Evolutionary conservation across 176 grass and related monocot species (phyloP).

Genomic region (Melocanna baccifera): DNA sequence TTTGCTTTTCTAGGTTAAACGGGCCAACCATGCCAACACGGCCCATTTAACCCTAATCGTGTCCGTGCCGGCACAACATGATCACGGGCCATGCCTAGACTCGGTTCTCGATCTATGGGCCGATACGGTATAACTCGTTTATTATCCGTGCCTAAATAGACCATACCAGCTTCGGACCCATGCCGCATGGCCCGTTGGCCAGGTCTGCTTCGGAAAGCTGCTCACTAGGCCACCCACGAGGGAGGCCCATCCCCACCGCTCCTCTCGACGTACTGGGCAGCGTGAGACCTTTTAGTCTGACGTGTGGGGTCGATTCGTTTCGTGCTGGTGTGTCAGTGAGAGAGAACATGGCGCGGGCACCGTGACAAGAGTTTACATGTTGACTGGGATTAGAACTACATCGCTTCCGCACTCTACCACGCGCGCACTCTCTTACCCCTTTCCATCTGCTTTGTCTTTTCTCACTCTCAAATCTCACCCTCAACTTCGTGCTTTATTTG

Average conservation of each 20-base stretch:
- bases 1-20: too few relatives aligned
- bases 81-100: too few relatives aligned
- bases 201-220: neutral
- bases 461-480: neutral
- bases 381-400: neutral
- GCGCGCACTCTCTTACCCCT: neutral
- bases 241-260: neutral
- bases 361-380: neutral
- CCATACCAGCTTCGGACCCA: too few relatives aligned
- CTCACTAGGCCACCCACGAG: neutral
- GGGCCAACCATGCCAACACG: too few relatives aligned
- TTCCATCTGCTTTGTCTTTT: neutral
- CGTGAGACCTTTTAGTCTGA: accelerated
- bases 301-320: neutral
- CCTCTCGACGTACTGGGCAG: neutral
- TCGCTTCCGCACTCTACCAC: neutral
- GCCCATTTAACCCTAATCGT: too few relatives aligned
- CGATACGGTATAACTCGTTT: too few relatives aligned
- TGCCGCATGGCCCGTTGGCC: too few relatives aligned
- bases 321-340: neutral
- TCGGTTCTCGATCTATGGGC: too few relatives aligned
- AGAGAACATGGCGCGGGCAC: accelerated
- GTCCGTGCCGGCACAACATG: too few relatives aligned
- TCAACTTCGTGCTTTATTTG: too few relatives aligned
- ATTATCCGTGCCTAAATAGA: too few relatives aligned